phyloP scores from a whole-genome alignment of 176 grass and related monocot genomes.

The Avena insularis region DNA sequence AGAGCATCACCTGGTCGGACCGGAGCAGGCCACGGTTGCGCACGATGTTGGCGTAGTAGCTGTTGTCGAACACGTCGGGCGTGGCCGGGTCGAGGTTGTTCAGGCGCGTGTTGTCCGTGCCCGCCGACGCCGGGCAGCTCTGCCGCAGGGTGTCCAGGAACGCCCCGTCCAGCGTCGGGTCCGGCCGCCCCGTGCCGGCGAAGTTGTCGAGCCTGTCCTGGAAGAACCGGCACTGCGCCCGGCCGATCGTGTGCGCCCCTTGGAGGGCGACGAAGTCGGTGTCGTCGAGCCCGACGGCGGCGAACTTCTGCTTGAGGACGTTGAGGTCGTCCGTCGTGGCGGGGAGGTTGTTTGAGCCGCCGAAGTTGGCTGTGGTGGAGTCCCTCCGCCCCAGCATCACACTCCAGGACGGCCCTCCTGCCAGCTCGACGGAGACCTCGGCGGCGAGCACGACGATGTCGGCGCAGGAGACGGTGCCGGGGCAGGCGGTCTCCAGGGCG shows the following conservation, averaged over 20 bases:
- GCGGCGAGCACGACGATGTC: slow-evolving; percentile 86
- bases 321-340: slow-evolving; percentile 41
- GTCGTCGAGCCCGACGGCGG: slow-evolving; percentile 55
- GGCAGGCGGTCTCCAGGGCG: slow-evolving; percentile 62
- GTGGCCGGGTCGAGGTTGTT: slow-evolving; percentile 68
- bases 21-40: slow-evolving; percentile 57
- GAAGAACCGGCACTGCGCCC: slow-evolving; percentile 60
- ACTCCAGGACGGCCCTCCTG: slow-evolving; percentile 72
- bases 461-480: slow-evolving; percentile 74
- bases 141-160: slow-evolving; percentile 46
- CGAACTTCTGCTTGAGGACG: slow-evolving; percentile 61
- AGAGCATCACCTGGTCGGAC: slow-evolving; percentile 76
- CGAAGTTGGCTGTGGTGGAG: slow-evolving; percentile 53
- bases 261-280: slow-evolving; percentile 73
- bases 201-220: slow-evolving; percentile 69
- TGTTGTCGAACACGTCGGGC: slow-evolving; percentile 69
- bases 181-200: slow-evolving; percentile 25
- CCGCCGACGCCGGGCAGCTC: slow-evolving; percentile 49
- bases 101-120: slow-evolving; percentile 6
- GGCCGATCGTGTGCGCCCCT: slow-evolving; percentile 87
- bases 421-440: slow-evolving; percentile 71
- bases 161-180: slow-evolving; percentile 61
- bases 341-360: slow-evolving; percentile 52
- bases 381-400: slow-evolving; percentile 62
- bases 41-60: slow-evolving; percentile 64